A percentile compares a stretch with the other conserved stretches of the same genome.
phyloP scores from a whole-genome alignment of 805 yeast species.

The Saccharomyces paradoxus region DNA sequence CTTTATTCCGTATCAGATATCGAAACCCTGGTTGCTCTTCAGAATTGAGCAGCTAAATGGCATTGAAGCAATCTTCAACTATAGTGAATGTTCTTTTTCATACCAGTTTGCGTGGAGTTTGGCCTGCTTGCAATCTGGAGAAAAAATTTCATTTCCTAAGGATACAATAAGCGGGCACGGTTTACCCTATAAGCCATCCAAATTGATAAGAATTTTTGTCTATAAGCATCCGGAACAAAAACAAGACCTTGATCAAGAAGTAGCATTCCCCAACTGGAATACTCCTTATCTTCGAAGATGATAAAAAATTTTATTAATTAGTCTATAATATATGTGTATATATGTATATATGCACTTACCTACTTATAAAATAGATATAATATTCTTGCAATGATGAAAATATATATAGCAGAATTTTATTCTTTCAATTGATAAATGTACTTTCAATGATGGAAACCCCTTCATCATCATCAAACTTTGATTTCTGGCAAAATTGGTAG shows the following conservation, averaged over 20 bases:
- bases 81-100: slow-evolving; percentile 4
- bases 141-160: neutral
- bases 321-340: neutral
- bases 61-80: slow-evolving; percentile 9
- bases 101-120: slow-evolving; percentile 6
- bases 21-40: slow-evolving; percentile 15
- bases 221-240: slow-evolving; percentile 8
- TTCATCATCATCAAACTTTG: slow-evolving; percentile 44
- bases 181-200: slow-evolving; percentile 3
- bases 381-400: neutral
- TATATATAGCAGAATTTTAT: neutral
- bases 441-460: slow-evolving; percentile 72
- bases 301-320: neutral
- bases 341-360: neutral
- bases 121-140: slow-evolving; percentile 3
- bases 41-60: slow-evolving; percentile 3
- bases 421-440: slow-evolving; percentile 48
- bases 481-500: slow-evolving; percentile 67
- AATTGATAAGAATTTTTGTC: slow-evolving; percentile 5
- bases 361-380: neutral
- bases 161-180: neutral
- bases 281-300: slow-evolving; percentile 6
- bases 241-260: slow-evolving; percentile 6
- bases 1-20: slow-evolving; percentile 8
- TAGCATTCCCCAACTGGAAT: slow-evolving; percentile 9